Base-by-base conservation (phyloP, 2,329 filamentous ascomycete species). In the Cladorrhinum sp. region DNA sequence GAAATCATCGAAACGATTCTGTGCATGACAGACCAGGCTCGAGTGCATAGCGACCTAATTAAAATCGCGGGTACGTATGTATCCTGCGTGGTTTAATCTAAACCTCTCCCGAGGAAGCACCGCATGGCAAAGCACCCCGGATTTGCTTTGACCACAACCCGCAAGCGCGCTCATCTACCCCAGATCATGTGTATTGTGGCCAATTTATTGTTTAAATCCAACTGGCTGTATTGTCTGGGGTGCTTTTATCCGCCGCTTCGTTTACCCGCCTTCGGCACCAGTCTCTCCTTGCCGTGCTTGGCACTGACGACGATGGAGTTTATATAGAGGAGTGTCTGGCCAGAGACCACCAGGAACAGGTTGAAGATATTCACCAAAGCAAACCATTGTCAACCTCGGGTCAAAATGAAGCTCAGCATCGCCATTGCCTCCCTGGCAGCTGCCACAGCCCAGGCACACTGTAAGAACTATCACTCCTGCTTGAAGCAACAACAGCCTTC, bases 391-490 rank as follows among this genome's bases (percentile, higher is more conserved):
- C 26, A 28, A n/a, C n/a, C n/a, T n/a, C n/a, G n/a, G n/a, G 3
- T 33, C 49, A 66, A 55, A n/a, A 72, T 71, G 69, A 71, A 71
- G 65, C 57, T 68, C 14, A 64, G 59, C 57, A 36, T 62, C 51
- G 65, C 64, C 49, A 39, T 71, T 28, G 49, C 65, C 24, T 57
- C 68, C 60, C 58, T 69, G 50, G 64, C 60, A 49, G 61, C 68
- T 26, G 70, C 66, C 30, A 57, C 71, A 33, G 72, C 69, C 39
- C 70, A 74, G 62, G 76, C 74, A 10, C 76, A 78, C 63, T 78
- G 76, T 77, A 65, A 65, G 74, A 64, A 6, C 7, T 46, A 12
- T 14, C n/a, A 8, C 10, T 28, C 18, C 12, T 14, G 12, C 26
- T 16, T 46, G 12, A 26, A 2, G 4, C 28, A 20, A 18, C 50